Conservation (phyloP, 768 basidiomycete species). For the Tricholoma hemisulphureum region DNA sequence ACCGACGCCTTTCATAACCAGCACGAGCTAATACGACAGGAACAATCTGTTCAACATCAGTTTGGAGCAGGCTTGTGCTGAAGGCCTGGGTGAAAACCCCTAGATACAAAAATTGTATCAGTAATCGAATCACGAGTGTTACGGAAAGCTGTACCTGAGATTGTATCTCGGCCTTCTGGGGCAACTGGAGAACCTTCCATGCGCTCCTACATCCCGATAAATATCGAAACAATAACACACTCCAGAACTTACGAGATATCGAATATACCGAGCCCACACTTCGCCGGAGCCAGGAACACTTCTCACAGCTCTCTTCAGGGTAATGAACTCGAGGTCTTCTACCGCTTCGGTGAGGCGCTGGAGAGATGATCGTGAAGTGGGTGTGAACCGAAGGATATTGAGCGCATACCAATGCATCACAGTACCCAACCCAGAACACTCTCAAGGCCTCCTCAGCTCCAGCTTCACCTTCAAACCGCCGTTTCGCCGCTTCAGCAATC, state of each 20-base stretch:
- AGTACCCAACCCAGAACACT: slow-evolving; percentile 72
- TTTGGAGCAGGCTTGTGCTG: slow-evolving; percentile 50
- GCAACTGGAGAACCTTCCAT: slow-evolving; percentile 31
- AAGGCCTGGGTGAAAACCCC: slow-evolving; percentile 61
- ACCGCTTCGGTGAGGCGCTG: slow-evolving; percentile 50
- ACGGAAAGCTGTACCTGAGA: slow-evolving; percentile 24
- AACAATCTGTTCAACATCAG: slow-evolving; percentile 63
- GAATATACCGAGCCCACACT: slow-evolving; percentile 76
- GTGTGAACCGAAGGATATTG: not conserved
- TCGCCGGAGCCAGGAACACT: slow-evolving; percentile 78
- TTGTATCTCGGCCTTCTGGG: slow-evolving; percentile 29
- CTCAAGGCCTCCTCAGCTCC: slow-evolving; percentile 59
- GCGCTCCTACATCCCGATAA: slow-evolving; percentile 40
- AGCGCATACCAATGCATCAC: slow-evolving; percentile 61
- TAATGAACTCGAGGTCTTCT: slow-evolving; percentile 39
- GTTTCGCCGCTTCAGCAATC: slow-evolving; percentile 66
- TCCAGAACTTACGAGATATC: slow-evolving; percentile 52
- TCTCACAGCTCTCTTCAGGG: slow-evolving; percentile 57
- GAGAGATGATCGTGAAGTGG: not conserved
- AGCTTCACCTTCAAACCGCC: slow-evolving; percentile 51
- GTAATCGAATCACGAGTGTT: slow-evolving; percentile 7
- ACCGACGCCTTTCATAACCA: slow-evolving; percentile 57
- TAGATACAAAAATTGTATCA: slow-evolving; percentile 22
- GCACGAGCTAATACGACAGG: slow-evolving; percentile 63
- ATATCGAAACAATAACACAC: not conserved